These are phyloP conservation scores for Tricharina praecox DNA, from an alignment of 495 filamentous ascomycete species.

Conservation along the genomic window DNA sequence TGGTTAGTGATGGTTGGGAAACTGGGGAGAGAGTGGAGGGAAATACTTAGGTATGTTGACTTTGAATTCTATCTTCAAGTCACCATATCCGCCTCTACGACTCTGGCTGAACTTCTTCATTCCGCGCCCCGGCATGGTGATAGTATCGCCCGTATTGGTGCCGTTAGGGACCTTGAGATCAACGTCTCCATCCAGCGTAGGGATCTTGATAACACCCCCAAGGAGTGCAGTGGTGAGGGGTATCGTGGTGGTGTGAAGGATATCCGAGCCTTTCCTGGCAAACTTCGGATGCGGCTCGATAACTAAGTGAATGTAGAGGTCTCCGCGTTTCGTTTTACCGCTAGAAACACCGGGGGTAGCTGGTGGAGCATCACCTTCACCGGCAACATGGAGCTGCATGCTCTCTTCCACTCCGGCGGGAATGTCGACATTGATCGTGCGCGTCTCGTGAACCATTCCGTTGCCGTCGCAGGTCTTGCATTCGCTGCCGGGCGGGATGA, in stretches of 20 bases:
- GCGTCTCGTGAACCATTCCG: conserved; percentile 59
- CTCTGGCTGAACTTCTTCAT: conserved; percentile 70
- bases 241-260: conserved; percentile 79
- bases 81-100: conserved; percentile 35
- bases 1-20: background rate
- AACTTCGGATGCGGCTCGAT: conserved; percentile 77
- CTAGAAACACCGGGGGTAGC: conserved; percentile 31
- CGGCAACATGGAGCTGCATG: conserved; percentile 65
- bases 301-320: conserved; percentile 71
- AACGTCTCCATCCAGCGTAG: conserved; percentile 78
- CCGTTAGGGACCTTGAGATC: conserved; percentile 77
- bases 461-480: conserved; percentile 62
- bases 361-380: conserved; percentile 66
- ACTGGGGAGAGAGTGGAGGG: background rate
- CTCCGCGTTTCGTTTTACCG: conserved; percentile 46
- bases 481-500: conserved; percentile 57
- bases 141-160: conserved; percentile 79
- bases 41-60: conserved; percentile 79
- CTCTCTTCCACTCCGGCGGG: conserved; percentile 90
- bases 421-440: conserved; percentile 72
- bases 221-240: conserved; percentile 85
- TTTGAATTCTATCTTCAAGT: conserved; percentile 85
- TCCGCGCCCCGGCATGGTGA: conserved; percentile 71
- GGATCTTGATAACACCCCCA: conserved; percentile 74
- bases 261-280: conserved; percentile 65